Evolutionary conservation across 2,329 filamentous ascomycete genomes (phyloP).

Genomic region (Lithohypha guttulata): DNA sequence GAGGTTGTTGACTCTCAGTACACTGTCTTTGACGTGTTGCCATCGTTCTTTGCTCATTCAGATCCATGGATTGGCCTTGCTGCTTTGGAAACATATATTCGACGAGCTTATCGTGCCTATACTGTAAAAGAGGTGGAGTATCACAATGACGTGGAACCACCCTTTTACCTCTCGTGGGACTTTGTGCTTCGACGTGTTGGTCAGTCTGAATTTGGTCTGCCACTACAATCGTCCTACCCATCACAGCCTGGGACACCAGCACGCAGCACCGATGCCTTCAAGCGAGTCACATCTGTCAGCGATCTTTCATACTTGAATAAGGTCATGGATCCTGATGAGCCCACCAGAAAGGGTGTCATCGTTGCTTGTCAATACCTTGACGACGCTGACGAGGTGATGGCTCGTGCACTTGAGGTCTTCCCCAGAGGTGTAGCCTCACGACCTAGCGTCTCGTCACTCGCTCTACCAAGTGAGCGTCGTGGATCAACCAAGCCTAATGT

Average conservation of each 20-base stretch:
- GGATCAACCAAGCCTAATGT: conserved; percentile 42
- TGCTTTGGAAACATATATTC: conserved; percentile 89
- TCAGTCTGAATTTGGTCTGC: conserved; percentile 77
- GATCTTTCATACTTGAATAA: conserved; percentile 86
- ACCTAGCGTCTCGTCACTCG: conserved; percentile 45
- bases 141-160: conserved; percentile 61
- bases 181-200: conserved; percentile 90
- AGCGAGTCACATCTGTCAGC: conserved; percentile 86
- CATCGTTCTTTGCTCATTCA: conserved; percentile 87
- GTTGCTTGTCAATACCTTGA: conserved; percentile 89
- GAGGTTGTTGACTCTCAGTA: conserved; percentile 98
- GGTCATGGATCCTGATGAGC: conserved; percentile 54
- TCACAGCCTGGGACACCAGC: conserved; percentile 72
- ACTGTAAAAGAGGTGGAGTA: conserved; percentile 83
- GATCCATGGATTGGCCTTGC: conserved; percentile 92
- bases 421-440: conserved; percentile 48
- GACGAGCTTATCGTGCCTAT: conserved; percentile 94
- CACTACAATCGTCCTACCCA: conserved; percentile 66
- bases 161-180: conserved; percentile 84
- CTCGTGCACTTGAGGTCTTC: conserved; percentile 74
- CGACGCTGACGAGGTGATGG: conserved; percentile 78
- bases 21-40: conserved; percentile 92
- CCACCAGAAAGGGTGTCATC: conserved; percentile 82
- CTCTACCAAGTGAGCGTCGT: conserved; percentile 61
- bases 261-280: conserved; percentile 52